phyloP scores from a whole-genome alignment of 2,329 filamentous ascomycete species.

The Biscogniauxia marginata region DNA sequence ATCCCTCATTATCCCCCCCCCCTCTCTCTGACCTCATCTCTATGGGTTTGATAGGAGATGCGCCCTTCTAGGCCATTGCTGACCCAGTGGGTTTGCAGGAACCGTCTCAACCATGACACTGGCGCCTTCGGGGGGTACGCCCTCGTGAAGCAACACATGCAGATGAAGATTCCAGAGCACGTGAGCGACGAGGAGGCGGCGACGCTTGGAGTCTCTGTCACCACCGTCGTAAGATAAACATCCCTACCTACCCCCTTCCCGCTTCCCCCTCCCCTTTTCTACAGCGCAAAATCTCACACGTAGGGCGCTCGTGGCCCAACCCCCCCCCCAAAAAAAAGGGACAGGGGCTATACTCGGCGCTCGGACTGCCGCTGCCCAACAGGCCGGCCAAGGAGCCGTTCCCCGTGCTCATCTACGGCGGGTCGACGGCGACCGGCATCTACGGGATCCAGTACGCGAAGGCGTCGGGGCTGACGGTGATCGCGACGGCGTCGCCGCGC shows the following conservation, averaged over 20 bases:
- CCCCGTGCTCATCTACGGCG: slow-evolving; percentile 45
- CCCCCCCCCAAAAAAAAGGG: too few species aligned
- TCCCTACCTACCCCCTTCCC: not conserved
- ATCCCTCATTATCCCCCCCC: not conserved
- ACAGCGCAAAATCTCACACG: slow-evolving; percentile 2
- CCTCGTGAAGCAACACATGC: slow-evolving; percentile 38
- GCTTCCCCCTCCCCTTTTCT: not conserved
- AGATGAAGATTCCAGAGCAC: slow-evolving; percentile 44
- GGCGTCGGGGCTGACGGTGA: slow-evolving; percentile 39
- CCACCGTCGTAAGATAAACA: slow-evolving; percentile 42
- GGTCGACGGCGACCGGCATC: slow-evolving; percentile 55
- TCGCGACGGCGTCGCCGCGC: slow-evolving; percentile 39
- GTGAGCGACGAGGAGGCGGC: slow-evolving; percentile 48
- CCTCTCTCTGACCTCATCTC: not conserved
- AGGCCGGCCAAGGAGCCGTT: slow-evolving; percentile 35
- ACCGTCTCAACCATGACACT: slow-evolving; percentile 37
- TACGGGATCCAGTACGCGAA: slow-evolving; percentile 47
- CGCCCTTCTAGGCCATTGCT: not conserved
- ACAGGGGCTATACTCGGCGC: slow-evolving; percentile 47
- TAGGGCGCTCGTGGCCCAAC: too few species aligned
- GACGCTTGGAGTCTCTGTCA: slow-evolving; percentile 39
- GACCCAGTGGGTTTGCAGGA: slow-evolving; percentile 21
- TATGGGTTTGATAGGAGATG: too few species aligned
- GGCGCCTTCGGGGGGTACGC: slow-evolving; percentile 44
- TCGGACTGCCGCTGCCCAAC: slow-evolving; percentile 46